These are phyloP conservation scores for Lachnellula willkommii DNA, from an alignment of 2,329 filamentous ascomycete genomes.

Conservation along the genomic window DNA sequence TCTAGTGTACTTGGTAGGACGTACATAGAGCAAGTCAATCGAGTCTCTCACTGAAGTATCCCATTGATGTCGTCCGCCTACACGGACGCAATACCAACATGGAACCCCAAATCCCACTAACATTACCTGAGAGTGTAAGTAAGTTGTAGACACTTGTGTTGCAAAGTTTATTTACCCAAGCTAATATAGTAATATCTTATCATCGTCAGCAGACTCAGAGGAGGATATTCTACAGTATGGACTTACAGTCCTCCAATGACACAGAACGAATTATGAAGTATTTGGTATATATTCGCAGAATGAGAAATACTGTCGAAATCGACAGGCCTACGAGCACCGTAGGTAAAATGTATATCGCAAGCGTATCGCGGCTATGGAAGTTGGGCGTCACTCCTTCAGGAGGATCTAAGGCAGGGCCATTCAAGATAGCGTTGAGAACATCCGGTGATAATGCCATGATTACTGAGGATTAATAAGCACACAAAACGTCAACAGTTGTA, in stretches of 20 bases:
- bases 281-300: conserved; percentile 4
- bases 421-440: background rate
- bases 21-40: conserved; percentile 3
- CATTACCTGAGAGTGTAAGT: background rate
- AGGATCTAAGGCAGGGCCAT: conserved; percentile 2
- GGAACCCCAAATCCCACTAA: background rate
- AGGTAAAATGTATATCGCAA: background rate
- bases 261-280: background rate
- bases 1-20: background rate
- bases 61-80: conserved; percentile 4
- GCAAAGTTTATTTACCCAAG: background rate
- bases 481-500: background rate
- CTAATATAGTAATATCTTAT: background rate
- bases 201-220: background rate
- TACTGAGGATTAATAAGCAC: background rate
- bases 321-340: background rate
- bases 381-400: background rate
- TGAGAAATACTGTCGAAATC: background rate
- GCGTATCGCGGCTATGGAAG: background rate
- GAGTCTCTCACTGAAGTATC: conserved; percentile 1
- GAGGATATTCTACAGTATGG: background rate
- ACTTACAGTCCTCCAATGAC: conserved; percentile 6
- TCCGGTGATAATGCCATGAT: background rate
- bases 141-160: background rate
- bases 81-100: background rate